Evolutionary conservation across 306 rosid genomes (phyloP).

Genomic region (Coriaria nepalensis): DNA sequence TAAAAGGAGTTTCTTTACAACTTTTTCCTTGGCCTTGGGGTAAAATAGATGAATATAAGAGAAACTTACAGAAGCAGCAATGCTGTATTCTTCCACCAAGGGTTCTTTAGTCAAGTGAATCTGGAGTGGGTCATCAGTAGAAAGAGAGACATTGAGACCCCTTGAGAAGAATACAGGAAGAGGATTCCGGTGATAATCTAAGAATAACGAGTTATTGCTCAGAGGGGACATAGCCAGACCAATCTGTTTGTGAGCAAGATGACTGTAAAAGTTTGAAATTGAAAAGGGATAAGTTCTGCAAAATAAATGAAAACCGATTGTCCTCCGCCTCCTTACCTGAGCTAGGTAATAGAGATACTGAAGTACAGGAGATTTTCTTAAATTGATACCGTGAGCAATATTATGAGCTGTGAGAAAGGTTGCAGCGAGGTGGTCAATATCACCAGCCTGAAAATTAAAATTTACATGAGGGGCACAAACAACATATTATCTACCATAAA

Average conservation of each 20-base stretch:
- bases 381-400: constrained; percentile 75
- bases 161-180: constrained; percentile 80
- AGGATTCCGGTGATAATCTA: constrained; percentile 96
- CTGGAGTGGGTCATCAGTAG: constrained; percentile 99
- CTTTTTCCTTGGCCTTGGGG: background rate
- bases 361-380: constrained; percentile 72
- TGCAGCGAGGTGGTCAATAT: constrained; percentile 69
- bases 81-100: constrained; percentile 93
- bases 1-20: constrained; percentile 1
- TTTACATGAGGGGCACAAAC: constrained; percentile 9
- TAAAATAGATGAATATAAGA: background rate
- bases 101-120: constrained; percentile 97
- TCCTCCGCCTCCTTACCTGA: constrained; percentile 35
- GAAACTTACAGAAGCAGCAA: constrained; percentile 92
- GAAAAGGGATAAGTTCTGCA: too few species aligned
- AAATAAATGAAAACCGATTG: background rate
- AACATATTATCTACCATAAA: constrained; percentile 4
- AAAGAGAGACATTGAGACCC: constrained; percentile 92
- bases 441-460: constrained; percentile 1
- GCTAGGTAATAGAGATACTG: constrained; percentile 80
- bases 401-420: constrained; percentile 67
- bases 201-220: constrained; percentile 88
- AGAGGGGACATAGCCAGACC: constrained; percentile 98
- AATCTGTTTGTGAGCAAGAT: constrained; percentile 37
- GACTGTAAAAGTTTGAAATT: too few species aligned